Evolutionary conservation across 2,329 filamentous ascomycete genomes (phyloP), one percentile per base, ranked within the genome.

Genomic region (Curvularia hawaiiensis): DNA sequence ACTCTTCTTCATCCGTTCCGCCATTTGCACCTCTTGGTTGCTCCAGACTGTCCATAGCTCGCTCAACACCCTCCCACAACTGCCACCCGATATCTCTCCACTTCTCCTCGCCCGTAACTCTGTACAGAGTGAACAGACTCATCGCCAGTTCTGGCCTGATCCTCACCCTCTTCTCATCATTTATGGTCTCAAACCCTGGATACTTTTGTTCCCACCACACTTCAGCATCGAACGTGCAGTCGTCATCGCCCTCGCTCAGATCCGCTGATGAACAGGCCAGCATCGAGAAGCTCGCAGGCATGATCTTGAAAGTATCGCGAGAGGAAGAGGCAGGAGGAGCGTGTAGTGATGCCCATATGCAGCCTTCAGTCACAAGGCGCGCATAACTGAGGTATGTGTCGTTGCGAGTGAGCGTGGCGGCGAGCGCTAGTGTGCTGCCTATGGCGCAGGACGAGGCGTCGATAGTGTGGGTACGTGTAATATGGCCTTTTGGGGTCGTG

Each of bases 121-220:
- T 84, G 71, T 88, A 91, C 79, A 92, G 84, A 68, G 91, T 83
- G 71, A 91, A 93, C 4, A 93, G 83, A 22, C 85, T 89, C 77
- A 92, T 90, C 55, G 92, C 90, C 1, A 89, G 89, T 74, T 92
- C 90, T 10, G 89, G 90, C 5, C 75, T 30, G n/a, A 50, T 12
- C 2, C 14, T 82, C 18, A 90, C 78, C 35, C 88, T 82, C 70
- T 89, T 90, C 49, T 82, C 79, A 38, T 77, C 72, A 24, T 87
- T 79, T 16, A 78, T 76, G 5, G n/a, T 31, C 35, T 81, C 77
- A 75, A 88, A 85, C 14, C 86, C 86, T 2, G 76, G 78, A 8
- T 59, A 56, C n/a, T 60, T 52, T 48, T 65, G 61, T 38, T 33
- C 12, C n/a, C 43, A 65, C 65, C 61, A 35, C 66, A 56, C 40